Evolutionary conservation across 2,329 filamentous ascomycete species (phyloP).

Genomic region (Fulvia fulva): DNA sequence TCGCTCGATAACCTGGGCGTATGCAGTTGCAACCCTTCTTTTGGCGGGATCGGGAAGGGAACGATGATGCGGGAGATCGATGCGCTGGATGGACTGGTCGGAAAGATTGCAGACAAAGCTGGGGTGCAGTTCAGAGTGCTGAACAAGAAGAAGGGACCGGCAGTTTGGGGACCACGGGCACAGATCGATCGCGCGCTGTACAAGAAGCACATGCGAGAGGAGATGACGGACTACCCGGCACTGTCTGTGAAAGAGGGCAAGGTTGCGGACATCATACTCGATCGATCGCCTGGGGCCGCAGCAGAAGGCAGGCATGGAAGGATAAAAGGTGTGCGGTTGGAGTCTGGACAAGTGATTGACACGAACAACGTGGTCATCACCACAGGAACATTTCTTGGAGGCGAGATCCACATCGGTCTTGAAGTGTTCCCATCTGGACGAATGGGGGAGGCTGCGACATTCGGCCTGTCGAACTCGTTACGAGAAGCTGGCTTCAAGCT

Average conservation of each 20-base stretch:
- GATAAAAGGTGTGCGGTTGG: constrained; percentile 80
- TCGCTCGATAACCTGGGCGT: constrained; percentile 84
- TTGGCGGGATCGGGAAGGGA: constrained; percentile 97
- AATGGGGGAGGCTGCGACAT: constrained; percentile 90
- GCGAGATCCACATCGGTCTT: constrained; percentile 90
- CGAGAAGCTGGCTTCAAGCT: constrained; percentile 83
- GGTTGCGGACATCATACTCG: constrained; percentile 84
- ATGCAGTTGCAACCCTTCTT: constrained; percentile 94
- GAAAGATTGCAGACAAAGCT: constrained; percentile 85
- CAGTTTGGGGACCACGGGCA: constrained; percentile 93
- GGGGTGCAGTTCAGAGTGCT: constrained; percentile 90
- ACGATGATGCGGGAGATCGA: constrained; percentile 95
- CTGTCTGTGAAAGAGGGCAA: constrained; percentile 78
- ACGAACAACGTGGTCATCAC: constrained; percentile 86
- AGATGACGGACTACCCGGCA: constrained; percentile 73
- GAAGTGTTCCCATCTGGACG: constrained; percentile 80
- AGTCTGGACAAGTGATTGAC: constrained; percentile 78
- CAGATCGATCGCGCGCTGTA: constrained; percentile 93
- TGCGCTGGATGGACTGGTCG: constrained; percentile 85
- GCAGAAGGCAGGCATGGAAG: constrained; percentile 58
- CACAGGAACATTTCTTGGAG: constrained; percentile 90
- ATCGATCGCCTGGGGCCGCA: constrained; percentile 47
- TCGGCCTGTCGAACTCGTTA: constrained; percentile 86
- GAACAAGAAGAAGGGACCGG: constrained; percentile 85
- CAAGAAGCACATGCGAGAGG: constrained; percentile 83